These are phyloP conservation scores for Apiospora pterosperma DNA, from an alignment of 2,329 filamentous ascomycete species.

Conservation along the genomic window DNA sequence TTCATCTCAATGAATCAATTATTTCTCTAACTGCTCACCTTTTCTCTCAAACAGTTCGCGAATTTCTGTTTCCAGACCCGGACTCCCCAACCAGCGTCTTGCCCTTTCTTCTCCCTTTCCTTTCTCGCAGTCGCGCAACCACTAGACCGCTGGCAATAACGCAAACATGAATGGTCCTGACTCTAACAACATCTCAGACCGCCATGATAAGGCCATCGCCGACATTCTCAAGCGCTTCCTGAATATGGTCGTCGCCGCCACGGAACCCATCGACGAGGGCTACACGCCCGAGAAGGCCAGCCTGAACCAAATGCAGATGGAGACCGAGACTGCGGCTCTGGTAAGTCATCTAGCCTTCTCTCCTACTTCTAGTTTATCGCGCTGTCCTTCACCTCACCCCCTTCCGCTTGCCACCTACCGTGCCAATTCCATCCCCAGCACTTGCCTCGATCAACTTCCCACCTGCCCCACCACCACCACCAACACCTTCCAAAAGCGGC, in stretches of 20 bases:
- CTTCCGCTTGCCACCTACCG: background rate
- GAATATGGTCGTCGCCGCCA: constrained; percentile 37
- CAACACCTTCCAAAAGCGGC: too few relatives aligned
- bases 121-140: background rate
- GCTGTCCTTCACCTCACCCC: background rate
- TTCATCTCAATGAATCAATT: too few relatives aligned
- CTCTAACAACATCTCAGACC: constrained; percentile 31
- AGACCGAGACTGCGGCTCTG: constrained; percentile 33
- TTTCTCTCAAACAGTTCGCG: background rate
- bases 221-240: constrained; percentile 41
- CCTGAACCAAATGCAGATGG: constrained; percentile 37
- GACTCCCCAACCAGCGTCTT: background rate
- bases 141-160: too few relatives aligned
- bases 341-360: constrained; percentile 21
- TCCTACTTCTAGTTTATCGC: background rate
- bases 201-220: constrained; percentile 41
- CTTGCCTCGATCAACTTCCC: too few relatives aligned
- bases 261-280: constrained; percentile 29
- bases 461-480: background rate
- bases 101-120: background rate
- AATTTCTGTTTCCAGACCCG: background rate
- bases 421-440: too few relatives aligned
- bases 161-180: constrained; percentile 6
- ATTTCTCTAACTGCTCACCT: background rate
- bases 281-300: constrained; percentile 34